Percentiles rank a stretch among this genome's conserved stretches.
These are phyloP conservation scores for Penicillium atrosanguineum DNA, from an alignment of 495 filamentous ascomycete species.

Conservation along the genomic window DNA sequence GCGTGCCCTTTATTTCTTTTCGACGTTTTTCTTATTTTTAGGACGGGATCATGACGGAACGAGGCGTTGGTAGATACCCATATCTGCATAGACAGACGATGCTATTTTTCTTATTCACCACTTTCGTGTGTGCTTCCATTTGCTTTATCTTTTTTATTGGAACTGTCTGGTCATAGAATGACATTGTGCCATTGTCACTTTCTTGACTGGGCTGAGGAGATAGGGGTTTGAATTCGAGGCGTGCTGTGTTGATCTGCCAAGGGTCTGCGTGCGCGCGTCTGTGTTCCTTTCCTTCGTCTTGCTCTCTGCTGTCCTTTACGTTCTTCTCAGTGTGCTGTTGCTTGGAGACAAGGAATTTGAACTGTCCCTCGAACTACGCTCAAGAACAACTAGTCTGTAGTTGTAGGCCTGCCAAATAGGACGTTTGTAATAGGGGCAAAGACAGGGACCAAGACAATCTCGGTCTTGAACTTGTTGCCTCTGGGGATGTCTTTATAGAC, in stretches of 20 bases:
- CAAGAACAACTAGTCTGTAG: neutral
- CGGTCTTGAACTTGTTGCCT: no score
- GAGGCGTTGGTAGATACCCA: slow-evolving; percentile 54
- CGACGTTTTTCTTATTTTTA: slow-evolving; percentile 27
- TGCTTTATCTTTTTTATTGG: slow-evolving; percentile 22
- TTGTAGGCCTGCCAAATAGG: neutral
- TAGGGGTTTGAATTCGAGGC: slow-evolving; percentile 9
- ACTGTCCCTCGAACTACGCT: neutral
- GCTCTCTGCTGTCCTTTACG: slow-evolving; percentile 4
- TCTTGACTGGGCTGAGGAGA: slow-evolving; percentile 13
- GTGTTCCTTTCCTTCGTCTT: slow-evolving; percentile 11
- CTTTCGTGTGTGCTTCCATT: slow-evolving; percentile 31
- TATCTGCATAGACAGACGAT: slow-evolving; percentile 40
- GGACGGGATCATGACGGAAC: slow-evolving; percentile 46
- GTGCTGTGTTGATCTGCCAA: slow-evolving; percentile 14
- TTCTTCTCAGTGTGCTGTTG: slow-evolving; percentile 1
- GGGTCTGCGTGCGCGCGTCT: slow-evolving; percentile 26
- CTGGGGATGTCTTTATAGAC: no score
- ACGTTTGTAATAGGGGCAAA: no score
- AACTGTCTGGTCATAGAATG: slow-evolving; percentile 10
- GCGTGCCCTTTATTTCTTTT: slow-evolving; percentile 23
- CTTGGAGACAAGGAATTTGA: slow-evolving; percentile 14
- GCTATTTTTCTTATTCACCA: slow-evolving; percentile 29
- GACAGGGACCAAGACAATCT: no score
- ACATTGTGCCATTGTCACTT: slow-evolving; percentile 3